These are phyloP conservation scores for Penicillium alfredii DNA, from an alignment of 495 filamentous ascomycete species.

Conservation along the genomic window DNA sequence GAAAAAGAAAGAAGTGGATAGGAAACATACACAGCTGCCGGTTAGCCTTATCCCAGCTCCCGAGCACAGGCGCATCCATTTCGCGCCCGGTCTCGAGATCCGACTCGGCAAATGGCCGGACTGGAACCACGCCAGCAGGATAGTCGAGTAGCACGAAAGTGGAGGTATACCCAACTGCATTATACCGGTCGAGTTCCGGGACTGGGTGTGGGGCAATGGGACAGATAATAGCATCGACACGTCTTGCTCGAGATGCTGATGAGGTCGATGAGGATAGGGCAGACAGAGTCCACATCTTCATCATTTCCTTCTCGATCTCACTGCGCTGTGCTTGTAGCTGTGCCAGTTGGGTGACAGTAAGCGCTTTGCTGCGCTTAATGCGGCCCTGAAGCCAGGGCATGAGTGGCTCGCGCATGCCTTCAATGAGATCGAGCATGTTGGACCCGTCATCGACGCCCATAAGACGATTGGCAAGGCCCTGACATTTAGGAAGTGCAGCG, in stretches of 20 bases:
- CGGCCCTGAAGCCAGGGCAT: slow-evolving; percentile 53
- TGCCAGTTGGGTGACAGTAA: slow-evolving; percentile 39
- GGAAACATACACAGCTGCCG: slow-evolving; percentile 51
- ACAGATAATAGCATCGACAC: slow-evolving; percentile 50
- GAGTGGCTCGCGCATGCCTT: slow-evolving; percentile 48
- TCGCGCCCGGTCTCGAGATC: slow-evolving; percentile 47
- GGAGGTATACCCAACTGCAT: slow-evolving; percentile 55
- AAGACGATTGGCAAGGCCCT: slow-evolving; percentile 50
- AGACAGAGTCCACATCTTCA: slow-evolving; percentile 47
- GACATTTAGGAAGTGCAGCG: slow-evolving; percentile 43
- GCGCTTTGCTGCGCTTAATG: slow-evolving; percentile 35
- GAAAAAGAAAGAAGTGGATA: neutral
- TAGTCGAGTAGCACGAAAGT: slow-evolving; percentile 58
- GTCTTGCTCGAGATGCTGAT: too few species aligned
- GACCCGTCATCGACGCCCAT: slow-evolving; percentile 52
- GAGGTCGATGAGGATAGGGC: slow-evolving; percentile 8
- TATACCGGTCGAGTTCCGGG: slow-evolving; percentile 57
- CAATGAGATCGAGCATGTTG: slow-evolving; percentile 49
- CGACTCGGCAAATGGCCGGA: slow-evolving; percentile 39
- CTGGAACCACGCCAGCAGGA: slow-evolving; percentile 52
- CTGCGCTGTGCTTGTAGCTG: slow-evolving; percentile 46
- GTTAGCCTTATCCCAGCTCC: slow-evolving; percentile 58
- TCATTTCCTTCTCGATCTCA: slow-evolving; percentile 48
- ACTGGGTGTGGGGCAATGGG: slow-evolving; percentile 58
- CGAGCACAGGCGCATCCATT: slow-evolving; percentile 34